Conservation (phyloP, 371 early-diverging fungal species). For the Massospora cicadina region DNA sequence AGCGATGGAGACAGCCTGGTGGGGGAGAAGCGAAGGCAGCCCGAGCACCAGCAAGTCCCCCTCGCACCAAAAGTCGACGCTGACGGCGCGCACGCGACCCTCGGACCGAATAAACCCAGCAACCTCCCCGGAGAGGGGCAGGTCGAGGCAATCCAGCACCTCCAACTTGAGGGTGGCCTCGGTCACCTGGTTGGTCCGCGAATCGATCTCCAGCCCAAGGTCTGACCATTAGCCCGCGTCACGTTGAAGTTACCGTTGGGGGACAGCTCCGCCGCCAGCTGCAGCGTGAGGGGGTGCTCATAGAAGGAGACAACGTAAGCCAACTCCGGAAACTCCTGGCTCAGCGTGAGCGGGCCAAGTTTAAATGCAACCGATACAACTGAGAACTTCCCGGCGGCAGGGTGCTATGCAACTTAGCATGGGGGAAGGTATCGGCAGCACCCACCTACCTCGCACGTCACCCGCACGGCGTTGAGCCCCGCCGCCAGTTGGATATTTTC, state of each 20-base stretch:
- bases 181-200: background rate
- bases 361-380: background rate
- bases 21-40: background rate
- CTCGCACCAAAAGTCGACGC: background rate
- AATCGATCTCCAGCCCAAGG: background rate
- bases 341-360: background rate
- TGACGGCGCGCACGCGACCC: background rate
- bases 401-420: background rate
- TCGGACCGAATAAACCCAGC: background rate
- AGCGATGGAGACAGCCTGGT: background rate
- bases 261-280: background rate
- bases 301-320: background rate
- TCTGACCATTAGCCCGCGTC: no score
- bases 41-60: background rate
- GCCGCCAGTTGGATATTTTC: background rate
- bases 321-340: background rate
- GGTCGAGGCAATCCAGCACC: background rate
- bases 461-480: background rate
- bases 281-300: background rate
- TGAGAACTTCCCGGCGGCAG: background rate
- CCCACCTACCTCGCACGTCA: background rate
- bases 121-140: background rate
- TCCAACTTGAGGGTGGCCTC: background rate
- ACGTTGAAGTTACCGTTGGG: conserved; percentile 1
- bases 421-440: background rate